phyloP scores from a whole-genome alignment of 129 eudicot genomes.

The Deinandra increscens region DNA sequence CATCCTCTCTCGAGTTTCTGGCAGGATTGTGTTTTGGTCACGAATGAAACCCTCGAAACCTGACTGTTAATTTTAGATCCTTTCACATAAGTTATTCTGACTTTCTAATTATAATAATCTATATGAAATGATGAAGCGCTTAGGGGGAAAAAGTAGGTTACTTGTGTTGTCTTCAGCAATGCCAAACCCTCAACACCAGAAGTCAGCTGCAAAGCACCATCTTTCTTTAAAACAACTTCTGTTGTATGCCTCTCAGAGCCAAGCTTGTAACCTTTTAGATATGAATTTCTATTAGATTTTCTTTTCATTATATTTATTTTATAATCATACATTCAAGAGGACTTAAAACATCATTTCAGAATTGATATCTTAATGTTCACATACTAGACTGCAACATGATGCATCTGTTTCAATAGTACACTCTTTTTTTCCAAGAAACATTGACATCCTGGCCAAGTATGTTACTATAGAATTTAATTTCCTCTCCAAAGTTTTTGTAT shows the following conservation, averaged over 20 bases:
- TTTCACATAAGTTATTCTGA: conserved; percentile 14
- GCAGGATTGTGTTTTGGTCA: conserved; percentile 84
- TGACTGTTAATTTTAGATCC: conserved; percentile 51
- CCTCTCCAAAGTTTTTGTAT: neutral
- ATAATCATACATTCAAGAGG: conserved; percentile 7
- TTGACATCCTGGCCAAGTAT: neutral
- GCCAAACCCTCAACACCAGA: conserved; percentile 88
- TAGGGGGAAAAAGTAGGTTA: conserved; percentile 31
- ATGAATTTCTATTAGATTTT: neutral
- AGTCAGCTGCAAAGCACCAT: conserved; percentile 59
- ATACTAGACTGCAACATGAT: neutral
- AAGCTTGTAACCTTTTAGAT: conserved; percentile 71
- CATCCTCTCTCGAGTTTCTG: conserved; percentile 92
- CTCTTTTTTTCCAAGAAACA: conserved; percentile 8
- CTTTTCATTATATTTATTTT: neutral
- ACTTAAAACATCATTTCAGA: neutral
- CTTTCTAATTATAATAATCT: neutral
- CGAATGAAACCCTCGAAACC: conserved; percentile 93
- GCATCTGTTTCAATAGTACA: neutral
- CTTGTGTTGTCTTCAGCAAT: conserved; percentile 90
- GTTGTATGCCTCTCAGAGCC: conserved; percentile 93
- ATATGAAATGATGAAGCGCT: conserved; percentile 3
- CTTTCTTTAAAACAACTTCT: conserved; percentile 62
- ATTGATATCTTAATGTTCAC: neutral
- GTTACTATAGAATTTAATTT: neutral